Base-by-base conservation (phyloP, 371 early-diverging fungal genomes). In the Nosema muscidifuracis region DNA sequence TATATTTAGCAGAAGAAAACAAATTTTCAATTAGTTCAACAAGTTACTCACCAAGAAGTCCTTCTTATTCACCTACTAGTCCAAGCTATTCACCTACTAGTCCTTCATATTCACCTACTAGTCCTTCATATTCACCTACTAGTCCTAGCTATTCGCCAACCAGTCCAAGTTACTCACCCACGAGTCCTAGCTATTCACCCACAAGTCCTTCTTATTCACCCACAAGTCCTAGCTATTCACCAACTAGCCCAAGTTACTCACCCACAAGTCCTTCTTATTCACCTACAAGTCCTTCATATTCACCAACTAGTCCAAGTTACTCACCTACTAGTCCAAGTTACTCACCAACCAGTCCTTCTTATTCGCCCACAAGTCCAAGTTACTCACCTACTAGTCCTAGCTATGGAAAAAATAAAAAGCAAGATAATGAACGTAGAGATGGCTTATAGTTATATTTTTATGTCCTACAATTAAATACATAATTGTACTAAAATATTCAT, bases 21-120 rank as follows among this genome's bases (percentile, higher is more conserved):
- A 38, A 4, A 56, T 85, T 88, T 16, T 87, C 86, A 12, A 92
- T 94, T 0, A 91, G 91, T 0, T 86, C 86, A 34, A 92, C 92
- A 6, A 82, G 83, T 62, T 89, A 85, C 73, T 76, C 79, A 24
- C 74, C 65, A 43, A 69, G 62, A 3, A 63, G 67, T 38, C 83
- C 76, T 34, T 42, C n/a, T 4, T 78, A 80, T 47, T 51, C 57
- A 20, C 79, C 82, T n/a, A 87, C 89, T 0, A 75, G 75, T 44
- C 84, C 85, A 40, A 31, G 64, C 0, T 85, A 80, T 82, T 30
- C 82, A 77, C 81, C 84, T 67, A 79, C 81, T 69, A 58, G 82
- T 34, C 28, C 26, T 44, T 43, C 22, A 26, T 85, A 88, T 15
- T 86, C 86, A 15, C 93, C 94, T 0, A 91, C 91, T 0, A 86